These are phyloP conservation scores for Candida boleticola DNA, from an alignment of 805 yeast genomes.

Conservation along the genomic window DNA sequence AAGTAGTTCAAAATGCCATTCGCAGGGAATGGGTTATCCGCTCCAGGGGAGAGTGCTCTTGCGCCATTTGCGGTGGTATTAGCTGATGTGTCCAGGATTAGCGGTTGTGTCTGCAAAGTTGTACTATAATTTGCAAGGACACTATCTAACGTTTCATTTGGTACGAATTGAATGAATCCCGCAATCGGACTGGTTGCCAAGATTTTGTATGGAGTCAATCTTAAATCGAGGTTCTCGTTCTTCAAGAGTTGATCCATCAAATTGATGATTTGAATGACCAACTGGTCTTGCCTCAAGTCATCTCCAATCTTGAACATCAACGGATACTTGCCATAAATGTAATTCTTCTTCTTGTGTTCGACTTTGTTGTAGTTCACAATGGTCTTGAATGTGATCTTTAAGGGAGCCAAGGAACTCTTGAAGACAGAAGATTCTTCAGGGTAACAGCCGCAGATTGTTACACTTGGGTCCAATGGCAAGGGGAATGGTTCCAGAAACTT, in stretches of 20 bases:
- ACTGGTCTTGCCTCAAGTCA: slow-evolving; percentile 92
- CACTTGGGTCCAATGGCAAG: slow-evolving; percentile 81
- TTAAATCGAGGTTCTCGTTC: slow-evolving; percentile 86
- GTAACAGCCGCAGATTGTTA: slow-evolving; percentile 68
- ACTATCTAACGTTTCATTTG: slow-evolving; percentile 83
- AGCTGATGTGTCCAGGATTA: slow-evolving; percentile 2
- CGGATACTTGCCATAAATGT: slow-evolving; percentile 53
- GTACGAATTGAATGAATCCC: slow-evolving; percentile 93
- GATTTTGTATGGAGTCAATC: slow-evolving; percentile 84
- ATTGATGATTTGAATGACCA: slow-evolving; percentile 89
- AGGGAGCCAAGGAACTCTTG: slow-evolving; percentile 86
- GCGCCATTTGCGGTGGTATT: slow-evolving; percentile 1
- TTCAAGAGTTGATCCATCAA: slow-evolving; percentile 86
- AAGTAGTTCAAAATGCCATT: slow-evolving; percentile 78
- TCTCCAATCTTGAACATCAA: slow-evolving; percentile 95
- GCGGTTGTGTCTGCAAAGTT: slow-evolving; percentile 1
- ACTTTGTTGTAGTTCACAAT: slow-evolving; percentile 28
- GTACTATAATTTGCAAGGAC: slow-evolving; percentile 30
- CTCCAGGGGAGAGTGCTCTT: neutral
- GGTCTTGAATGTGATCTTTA: slow-evolving; percentile 76
- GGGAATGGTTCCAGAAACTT: slow-evolving; percentile 56
- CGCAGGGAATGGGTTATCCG: slow-evolving; percentile 20
- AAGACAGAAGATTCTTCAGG: slow-evolving; percentile 84
- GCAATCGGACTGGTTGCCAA: slow-evolving; percentile 88
- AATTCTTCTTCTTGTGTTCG: slow-evolving; percentile 16